Evolutionary conservation across 257 asterid species (phyloP).

Genomic region (Rauvolfia tetraphylla): DNA sequence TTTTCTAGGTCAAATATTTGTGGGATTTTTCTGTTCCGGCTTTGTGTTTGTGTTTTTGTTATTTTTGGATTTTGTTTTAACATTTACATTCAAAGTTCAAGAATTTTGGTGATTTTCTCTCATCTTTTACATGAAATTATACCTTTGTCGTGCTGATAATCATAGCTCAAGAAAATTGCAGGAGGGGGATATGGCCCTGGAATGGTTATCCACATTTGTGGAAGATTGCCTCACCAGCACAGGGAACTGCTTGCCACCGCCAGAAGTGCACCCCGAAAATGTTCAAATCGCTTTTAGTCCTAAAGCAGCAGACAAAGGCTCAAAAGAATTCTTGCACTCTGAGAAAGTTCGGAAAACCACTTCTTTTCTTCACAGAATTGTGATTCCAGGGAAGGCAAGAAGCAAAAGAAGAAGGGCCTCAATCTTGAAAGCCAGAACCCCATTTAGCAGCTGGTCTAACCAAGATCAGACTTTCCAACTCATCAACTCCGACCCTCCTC

Average conservation of each 20-base stretch:
- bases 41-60: neutral
- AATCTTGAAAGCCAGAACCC: neutral
- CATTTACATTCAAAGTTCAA: too few relatives aligned
- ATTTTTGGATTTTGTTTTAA: neutral
- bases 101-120: neutral
- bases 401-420: neutral
- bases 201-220: slow-evolving; percentile 3
- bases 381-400: slow-evolving; percentile 4
- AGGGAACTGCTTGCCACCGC: neutral
- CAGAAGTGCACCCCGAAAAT: neutral
- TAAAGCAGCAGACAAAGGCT: neutral
- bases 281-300: neutral
- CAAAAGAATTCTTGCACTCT: neutral
- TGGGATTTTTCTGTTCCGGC: too few relatives aligned
- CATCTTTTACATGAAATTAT: neutral
- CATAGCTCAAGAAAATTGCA: neutral
- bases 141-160: neutral
- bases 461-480: slow-evolving; percentile 1
- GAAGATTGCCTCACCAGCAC: slow-evolving; percentile 1
- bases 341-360: neutral
- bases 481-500: neutral
- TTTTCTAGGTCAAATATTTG: too few relatives aligned
- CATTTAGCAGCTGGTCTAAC: neutral
- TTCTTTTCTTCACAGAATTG: slow-evolving; percentile 1
- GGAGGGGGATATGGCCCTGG: neutral